A percentile compares a stretch with the other conserved stretches of the same genome.
Evolutionary conservation across 805 yeast genomes (phyloP).

Genomic region (Barnettozyma siamensis): DNA sequence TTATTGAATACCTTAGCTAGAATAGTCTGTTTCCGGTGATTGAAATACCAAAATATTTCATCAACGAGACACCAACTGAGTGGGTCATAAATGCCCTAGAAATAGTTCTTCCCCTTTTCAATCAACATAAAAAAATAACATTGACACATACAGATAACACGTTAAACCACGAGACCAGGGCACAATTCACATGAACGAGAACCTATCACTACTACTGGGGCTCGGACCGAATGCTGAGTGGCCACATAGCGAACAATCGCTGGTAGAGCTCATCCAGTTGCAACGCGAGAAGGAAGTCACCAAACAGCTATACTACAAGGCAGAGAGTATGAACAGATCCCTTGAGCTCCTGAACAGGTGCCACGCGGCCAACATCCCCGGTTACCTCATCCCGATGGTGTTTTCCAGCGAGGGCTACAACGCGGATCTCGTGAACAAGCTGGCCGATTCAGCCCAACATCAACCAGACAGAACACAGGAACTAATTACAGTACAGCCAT

Average conservation of each 20-base stretch:
- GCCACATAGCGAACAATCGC: slow-evolving; percentile 21
- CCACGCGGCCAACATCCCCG: slow-evolving; percentile 55
- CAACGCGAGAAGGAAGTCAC: slow-evolving; percentile 68
- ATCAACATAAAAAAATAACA: too few species aligned
- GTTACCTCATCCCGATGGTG: slow-evolving; percentile 53
- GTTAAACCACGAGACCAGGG: not conserved
- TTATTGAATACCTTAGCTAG: too few species aligned
- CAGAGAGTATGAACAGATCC: slow-evolving; percentile 56
- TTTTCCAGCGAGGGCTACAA: slow-evolving; percentile 35
- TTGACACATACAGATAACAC: not conserved
- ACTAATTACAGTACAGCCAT: not conserved
- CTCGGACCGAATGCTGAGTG: slow-evolving; percentile 21
- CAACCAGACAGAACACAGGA: slow-evolving; percentile 4
- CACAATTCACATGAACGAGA: slow-evolving; percentile 10
- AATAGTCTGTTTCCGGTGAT: too few species aligned
- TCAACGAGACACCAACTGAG: too few species aligned
- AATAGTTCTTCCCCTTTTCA: too few species aligned
- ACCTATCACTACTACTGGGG: slow-evolving; percentile 19
- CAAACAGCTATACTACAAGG: slow-evolving; percentile 67
- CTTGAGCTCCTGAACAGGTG: slow-evolving; percentile 61
- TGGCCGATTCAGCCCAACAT: slow-evolving; percentile 5
- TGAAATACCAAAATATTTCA: too few species aligned
- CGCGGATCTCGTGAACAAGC: slow-evolving; percentile 13
- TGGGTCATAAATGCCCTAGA: too few species aligned
- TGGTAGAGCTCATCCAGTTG: slow-evolving; percentile 20